Evolutionary conservation across 2,329 filamentous ascomycete species (phyloP).

Genomic region (Paraphoma sp.): DNA sequence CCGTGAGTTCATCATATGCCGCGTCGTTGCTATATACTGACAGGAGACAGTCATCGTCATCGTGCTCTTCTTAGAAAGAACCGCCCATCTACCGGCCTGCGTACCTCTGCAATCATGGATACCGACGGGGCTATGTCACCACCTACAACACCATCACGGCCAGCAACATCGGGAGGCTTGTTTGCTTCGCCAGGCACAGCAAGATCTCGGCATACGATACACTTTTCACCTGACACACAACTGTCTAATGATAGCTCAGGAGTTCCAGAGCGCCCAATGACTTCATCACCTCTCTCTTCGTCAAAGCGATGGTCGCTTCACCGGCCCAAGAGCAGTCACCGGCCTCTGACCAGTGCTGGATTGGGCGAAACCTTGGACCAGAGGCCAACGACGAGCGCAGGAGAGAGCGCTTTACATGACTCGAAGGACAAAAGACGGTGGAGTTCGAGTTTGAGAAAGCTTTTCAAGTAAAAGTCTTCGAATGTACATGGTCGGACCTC

Average conservation of each 20-base stretch:
- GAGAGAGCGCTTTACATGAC: neutral
- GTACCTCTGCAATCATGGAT: neutral
- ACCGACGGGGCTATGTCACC: neutral
- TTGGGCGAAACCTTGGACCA: constrained; percentile 3
- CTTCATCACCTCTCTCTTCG: constrained; percentile 1
- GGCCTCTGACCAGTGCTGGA: constrained; percentile 20
- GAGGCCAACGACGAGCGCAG: constrained; percentile 13
- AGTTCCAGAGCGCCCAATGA: neutral
- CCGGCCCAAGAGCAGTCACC: constrained; percentile 14
- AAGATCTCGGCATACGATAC: constrained; percentile 5
- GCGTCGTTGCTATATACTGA: neutral
- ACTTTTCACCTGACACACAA: constrained; percentile 1
- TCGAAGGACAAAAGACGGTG: constrained; percentile 24
- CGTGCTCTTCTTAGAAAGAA: constrained; percentile 17
- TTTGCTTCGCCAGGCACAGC: constrained; percentile 3
- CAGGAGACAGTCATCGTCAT: constrained; percentile 9
- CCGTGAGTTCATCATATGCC: constrained; percentile 14
- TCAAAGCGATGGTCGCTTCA: constrained; percentile 10
- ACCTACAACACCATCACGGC: constrained; percentile 10
- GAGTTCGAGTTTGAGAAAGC: constrained; percentile 27
- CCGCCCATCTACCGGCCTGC: constrained; percentile 8
- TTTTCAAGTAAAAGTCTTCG: constrained; percentile 16
- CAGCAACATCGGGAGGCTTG: constrained; percentile 3
- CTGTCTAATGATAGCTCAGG: neutral
- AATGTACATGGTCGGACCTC: neutral